These are phyloP conservation scores for Chaetomiaceae sp. DNA, from an alignment of 2,329 filamentous ascomycete genomes.

Conservation along the genomic window DNA sequence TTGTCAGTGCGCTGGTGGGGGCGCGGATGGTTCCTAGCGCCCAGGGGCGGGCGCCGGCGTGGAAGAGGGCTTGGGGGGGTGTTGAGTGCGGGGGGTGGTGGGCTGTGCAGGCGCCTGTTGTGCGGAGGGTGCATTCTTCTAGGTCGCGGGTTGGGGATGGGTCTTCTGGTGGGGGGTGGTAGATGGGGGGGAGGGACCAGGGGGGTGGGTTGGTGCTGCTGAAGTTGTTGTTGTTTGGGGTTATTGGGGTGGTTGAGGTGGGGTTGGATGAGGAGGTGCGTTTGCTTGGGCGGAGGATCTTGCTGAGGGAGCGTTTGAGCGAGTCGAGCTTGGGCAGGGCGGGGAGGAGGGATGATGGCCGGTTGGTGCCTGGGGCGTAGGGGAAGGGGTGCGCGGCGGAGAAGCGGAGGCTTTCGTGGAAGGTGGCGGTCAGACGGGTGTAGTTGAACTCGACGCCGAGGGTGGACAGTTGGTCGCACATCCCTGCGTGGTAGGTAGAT, in stretches of 20 bases:
- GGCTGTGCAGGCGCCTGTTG: not conserved
- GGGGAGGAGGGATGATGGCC: conserved; percentile 8
- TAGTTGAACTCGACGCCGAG: conserved; percentile 32
- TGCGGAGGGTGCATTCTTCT: conserved; percentile 21
- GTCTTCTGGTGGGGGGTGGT: not conserved
- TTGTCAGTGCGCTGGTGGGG: conserved; percentile 27
- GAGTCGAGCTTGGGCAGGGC: conserved; percentile 18
- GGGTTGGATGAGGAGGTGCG: not conserved
- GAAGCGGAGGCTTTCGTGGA: conserved; percentile 30
- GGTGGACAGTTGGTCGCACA: conserved; percentile 32
- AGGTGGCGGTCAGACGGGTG: conserved; percentile 24
- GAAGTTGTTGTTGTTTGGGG: no score
- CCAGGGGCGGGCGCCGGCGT: conserved; percentile 29
- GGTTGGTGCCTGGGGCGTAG: conserved; percentile 18
- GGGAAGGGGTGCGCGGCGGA: conserved; percentile 32
- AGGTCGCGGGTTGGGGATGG: conserved; percentile 25
- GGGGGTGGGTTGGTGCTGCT: conserved; percentile 18
- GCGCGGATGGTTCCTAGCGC: conserved; percentile 28
- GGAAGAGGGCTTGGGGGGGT: conserved; percentile 20
- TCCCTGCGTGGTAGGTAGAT: conserved; percentile 27
- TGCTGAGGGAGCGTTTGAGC: conserved; percentile 14
- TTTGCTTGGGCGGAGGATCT: conserved; percentile 7
- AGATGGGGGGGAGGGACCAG: conserved; percentile 17
- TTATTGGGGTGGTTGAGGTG: not conserved
- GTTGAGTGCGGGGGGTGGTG: conserved; percentile 20